Evolutionary conservation across 2,329 filamentous ascomycete genomes (phyloP), one percentile per base, ranked within the genome.

Genomic region (Rhexocercosporidium sp.): DNA sequence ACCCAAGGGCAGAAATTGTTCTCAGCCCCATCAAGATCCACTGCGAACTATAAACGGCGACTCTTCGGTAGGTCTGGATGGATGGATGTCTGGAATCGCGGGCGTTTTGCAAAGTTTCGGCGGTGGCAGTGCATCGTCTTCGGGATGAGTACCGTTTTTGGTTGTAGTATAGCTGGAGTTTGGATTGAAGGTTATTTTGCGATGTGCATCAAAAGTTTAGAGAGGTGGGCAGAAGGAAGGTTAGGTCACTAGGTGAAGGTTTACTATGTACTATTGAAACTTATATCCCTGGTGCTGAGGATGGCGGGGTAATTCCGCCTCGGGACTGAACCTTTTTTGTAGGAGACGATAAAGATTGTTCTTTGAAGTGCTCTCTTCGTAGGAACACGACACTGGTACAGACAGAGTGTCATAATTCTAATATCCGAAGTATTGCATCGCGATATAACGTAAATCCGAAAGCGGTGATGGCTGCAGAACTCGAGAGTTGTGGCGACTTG

Each of bases 171-270:
- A 9, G 44, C 20, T 3, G 44, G n/a, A 20, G 5, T 6, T 20
- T 22, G 18, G 12, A 22, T 4, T 4, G n/a, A 47, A n/a, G 44
- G 9, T 47, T 47, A 20, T 47, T 47, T 41, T 84, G 86, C 1
- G 85, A 84, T n/a, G 86, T 41, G 39, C 18, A 60, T 29, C 39
- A 20, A 25, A 46, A 16, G 18, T 4, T 60, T 31, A 18, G 18
- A 1, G 87, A 72, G 1, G 59, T 4, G 29, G 29, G 9, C 4
- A 4, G 29, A 31, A 9, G 29, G 29, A 37, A 68, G 53, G 20
- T n/a, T n/a, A 37, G 64, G 25, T 25, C 65, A 14, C 9, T 22
- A 22, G 44, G 44, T 47, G 44, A 20, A 44, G 16, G 16, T 44
- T 44, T 44, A 16, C 8, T 44, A 20, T 16, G 16, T 44, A 16